phyloP scores from a whole-genome alignment of 371 early-diverging fungal genomes.

The Ordospora colligata region DNA sequence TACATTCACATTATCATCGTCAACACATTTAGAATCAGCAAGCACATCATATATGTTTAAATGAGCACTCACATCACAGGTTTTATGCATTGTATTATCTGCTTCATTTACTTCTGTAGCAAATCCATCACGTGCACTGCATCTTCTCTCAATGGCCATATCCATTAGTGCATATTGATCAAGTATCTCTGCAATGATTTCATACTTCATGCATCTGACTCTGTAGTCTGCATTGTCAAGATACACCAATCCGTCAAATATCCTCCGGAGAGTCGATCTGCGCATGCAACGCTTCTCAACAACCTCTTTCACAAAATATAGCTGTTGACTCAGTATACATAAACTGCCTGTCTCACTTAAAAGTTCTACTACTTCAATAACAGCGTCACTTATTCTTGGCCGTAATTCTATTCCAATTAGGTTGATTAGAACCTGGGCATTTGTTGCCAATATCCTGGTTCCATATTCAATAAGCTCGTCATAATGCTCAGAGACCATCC shows the following conservation, averaged over 20 bases:
- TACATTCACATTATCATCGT: slow-evolving; percentile 5
- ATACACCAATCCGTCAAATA: slow-evolving; percentile 7
- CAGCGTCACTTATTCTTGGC: neutral
- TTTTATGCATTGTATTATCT: neutral
- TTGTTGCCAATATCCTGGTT: neutral
- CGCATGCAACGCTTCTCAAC: neutral
- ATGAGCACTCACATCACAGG: neutral
- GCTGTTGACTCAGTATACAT: neutral
- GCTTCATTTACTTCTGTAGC: neutral
- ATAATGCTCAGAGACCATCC: neutral
- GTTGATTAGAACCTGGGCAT: neutral
- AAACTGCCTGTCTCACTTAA: neutral
- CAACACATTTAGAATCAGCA: neutral
- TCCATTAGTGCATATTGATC: neutral
- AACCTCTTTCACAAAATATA: neutral
- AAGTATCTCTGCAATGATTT: neutral
- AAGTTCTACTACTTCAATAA: neutral
- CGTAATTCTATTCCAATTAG: slow-evolving; percentile 4
- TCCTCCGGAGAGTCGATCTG: neutral
- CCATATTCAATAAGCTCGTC: slow-evolving; percentile 1
- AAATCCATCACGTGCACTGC: neutral
- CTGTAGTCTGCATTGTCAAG: neutral
- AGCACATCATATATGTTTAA: neutral
- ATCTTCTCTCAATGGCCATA: neutral
- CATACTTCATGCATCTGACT: slow-evolving; percentile 8